Conservation (phyloP, 1,284 basidiomycete species). For the Xerocomus cyaneibrunnescens region DNA sequence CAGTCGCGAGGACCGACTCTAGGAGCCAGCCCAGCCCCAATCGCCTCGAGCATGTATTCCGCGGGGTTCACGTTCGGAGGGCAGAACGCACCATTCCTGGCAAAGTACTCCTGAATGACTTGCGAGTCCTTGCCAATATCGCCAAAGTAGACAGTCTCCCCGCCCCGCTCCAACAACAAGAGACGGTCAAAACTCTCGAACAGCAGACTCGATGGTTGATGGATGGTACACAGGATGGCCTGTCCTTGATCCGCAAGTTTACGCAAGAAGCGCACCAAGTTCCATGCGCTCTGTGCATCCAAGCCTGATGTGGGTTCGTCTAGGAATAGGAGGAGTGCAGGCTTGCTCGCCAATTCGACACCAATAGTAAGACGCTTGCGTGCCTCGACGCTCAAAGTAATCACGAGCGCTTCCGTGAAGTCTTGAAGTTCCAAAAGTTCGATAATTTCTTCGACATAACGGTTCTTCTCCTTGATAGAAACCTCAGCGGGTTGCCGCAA, state of each 20-base stretch:
- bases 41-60: slow-evolving; percentile 67
- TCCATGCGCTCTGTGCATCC: slow-evolving; percentile 85
- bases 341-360: slow-evolving; percentile 85
- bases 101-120: slow-evolving; percentile 68
- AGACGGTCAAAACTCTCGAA: slow-evolving; percentile 80
- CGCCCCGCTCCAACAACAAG: slow-evolving; percentile 62
- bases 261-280: slow-evolving; percentile 78
- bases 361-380: slow-evolving; percentile 88
- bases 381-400: slow-evolving; percentile 69
- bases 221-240: slow-evolving; percentile 75
- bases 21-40: slow-evolving; percentile 71
- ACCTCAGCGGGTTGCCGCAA: slow-evolving; percentile 81
- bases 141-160: slow-evolving; percentile 79
- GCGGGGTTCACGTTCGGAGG: slow-evolving; percentile 61
- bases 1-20: slow-evolving; percentile 70
- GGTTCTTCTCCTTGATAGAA: slow-evolving; percentile 76
- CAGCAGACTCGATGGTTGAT: slow-evolving; percentile 66
- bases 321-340: slow-evolving; percentile 79
- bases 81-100: slow-evolving; percentile 61
- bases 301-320: slow-evolving; percentile 65
- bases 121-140: slow-evolving; percentile 69
- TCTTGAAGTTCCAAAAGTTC: slow-evolving; percentile 69
- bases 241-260: slow-evolving; percentile 87
- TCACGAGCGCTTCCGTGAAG: slow-evolving; percentile 61
- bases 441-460: slow-evolving; percentile 77